Evolutionary conservation across 2,329 filamentous ascomycete genomes (phyloP), one percentile per base, ranked within the genome.

Genomic region (Fusarium drepaniforme): DNA sequence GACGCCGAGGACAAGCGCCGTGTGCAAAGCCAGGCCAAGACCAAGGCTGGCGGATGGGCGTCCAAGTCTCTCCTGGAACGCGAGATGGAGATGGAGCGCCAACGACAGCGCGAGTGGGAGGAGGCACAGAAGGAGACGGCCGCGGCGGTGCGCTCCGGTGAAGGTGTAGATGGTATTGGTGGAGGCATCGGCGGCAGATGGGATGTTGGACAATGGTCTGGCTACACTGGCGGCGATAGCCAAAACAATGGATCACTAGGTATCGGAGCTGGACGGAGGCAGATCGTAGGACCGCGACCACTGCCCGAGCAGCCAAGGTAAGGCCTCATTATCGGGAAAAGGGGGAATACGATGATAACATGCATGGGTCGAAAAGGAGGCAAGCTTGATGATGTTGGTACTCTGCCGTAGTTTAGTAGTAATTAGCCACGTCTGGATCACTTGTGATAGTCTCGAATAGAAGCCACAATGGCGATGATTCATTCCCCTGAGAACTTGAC

Each of bases 31-130:
- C 91, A 93, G 78, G 82, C 84, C 59, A 88, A 89, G 80, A 92
- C 91, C 23, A 91, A 91, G 80, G 89, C 90, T 1, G 88, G 86
- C 33, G 90, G 90, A 0, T 91, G 88, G 89, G 91, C 91, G 1
- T 88, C 88, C 74, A 93, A 93, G 84, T 93, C 91, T 0, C 86
- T 95, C 12, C 88, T 95, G 2, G 93, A 95, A 83, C 90, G 92
- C 33, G 93, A 96, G 83, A 95, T 95, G 92, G 93, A 96, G 81
- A 87, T 93, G 80, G 93, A 96, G 82, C 88, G 93, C 11, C 90
- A 94, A 84, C 87, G 93, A 16, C 93, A 96, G 83, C 88, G 88
- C 66, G 93, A 96, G 81, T 96, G 94, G 94, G 94, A 97, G 81
- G 90, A 93, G 72, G 86, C 90, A 1, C 94, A 96, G 82, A 87